Conservation (phyloP, 208 protist genomes). For the Vickermania ingenoplastis region DNA sequence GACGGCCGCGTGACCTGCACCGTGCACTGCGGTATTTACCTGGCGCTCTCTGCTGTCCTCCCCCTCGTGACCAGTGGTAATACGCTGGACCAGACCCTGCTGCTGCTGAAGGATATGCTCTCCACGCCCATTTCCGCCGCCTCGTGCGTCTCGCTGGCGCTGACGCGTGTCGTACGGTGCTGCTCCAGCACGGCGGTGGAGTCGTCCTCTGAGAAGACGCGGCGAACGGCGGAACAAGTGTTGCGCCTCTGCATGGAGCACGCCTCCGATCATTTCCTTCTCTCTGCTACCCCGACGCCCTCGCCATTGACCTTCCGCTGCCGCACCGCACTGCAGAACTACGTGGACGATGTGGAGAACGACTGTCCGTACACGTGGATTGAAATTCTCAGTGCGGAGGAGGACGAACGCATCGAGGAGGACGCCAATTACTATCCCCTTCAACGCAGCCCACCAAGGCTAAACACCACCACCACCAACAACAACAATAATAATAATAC, state of each 20-base stretch:
- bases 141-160: not conserved
- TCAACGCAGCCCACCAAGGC: too few relatives aligned
- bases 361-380: slow-evolving; percentile 11
- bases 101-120: not conserved
- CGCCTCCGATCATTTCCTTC: not conserved
- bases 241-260: not conserved
- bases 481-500: too few relatives aligned
- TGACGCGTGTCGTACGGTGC: not conserved
- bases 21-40: not conserved
- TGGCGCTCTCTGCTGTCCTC: not conserved
- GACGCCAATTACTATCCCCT: too few relatives aligned
- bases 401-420: not conserved
- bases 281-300: not conserved
- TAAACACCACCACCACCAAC: too few relatives aligned
- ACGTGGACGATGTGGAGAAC: slow-evolving; percentile 18
- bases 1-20: not conserved
- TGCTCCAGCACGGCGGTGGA: not conserved
- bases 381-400: slow-evolving; percentile 1
- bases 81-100: not conserved
- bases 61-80: not conserved
- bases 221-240: slow-evolving; percentile 5
- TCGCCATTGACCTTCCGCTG: slow-evolving; percentile 10
- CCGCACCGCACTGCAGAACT: slow-evolving; percentile 15
- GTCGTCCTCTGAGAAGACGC: not conserved
- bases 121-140: not conserved